Percentiles rank a stretch among this genome's conserved stretches.
phyloP scores from a whole-genome alignment of 208 protist genomes.

The Trypanosoma mega region DNA sequence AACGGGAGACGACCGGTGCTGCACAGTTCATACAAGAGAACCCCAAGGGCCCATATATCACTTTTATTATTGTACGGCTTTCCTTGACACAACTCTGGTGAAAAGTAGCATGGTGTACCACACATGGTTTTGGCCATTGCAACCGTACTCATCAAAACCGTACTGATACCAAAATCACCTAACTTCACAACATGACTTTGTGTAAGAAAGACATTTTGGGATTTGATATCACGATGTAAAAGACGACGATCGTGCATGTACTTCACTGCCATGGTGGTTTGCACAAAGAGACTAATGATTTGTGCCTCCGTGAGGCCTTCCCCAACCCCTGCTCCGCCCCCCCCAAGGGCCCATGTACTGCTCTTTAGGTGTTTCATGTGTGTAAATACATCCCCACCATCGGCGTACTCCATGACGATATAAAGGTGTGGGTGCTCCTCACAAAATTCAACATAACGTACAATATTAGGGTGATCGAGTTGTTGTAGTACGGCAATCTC shows the following conservation, averaged over 20 bases:
- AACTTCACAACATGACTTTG: constrained; percentile 84
- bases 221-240: constrained; percentile 93
- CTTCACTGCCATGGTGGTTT: constrained; percentile 84
- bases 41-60: constrained; percentile 91
- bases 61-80: constrained; percentile 94
- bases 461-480: constrained; percentile 85
- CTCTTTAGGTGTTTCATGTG: constrained; percentile 41
- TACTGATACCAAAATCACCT: constrained; percentile 92
- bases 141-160: constrained; percentile 82
- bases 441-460: constrained; percentile 82
- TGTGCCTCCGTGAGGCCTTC: constrained; percentile 57
- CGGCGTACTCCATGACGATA: constrained; percentile 92
- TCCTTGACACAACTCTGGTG: constrained; percentile 91
- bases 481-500: constrained; percentile 85
- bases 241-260: constrained; percentile 90
- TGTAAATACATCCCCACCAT: constrained; percentile 82
- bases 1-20: constrained; percentile 72
- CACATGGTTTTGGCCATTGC: constrained; percentile 93
- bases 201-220: constrained; percentile 91
- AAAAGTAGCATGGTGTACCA: constrained; percentile 96
- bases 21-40: constrained; percentile 89
- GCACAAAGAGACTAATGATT: constrained; percentile 78
- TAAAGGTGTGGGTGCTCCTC: constrained; percentile 82
- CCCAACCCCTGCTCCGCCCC: constrained; percentile 8
- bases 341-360: constrained; percentile 26